These are phyloP conservation scores for Beauveria australis DNA, from an alignment of 2,329 filamentous ascomycete genomes.

Conservation along the genomic window DNA sequence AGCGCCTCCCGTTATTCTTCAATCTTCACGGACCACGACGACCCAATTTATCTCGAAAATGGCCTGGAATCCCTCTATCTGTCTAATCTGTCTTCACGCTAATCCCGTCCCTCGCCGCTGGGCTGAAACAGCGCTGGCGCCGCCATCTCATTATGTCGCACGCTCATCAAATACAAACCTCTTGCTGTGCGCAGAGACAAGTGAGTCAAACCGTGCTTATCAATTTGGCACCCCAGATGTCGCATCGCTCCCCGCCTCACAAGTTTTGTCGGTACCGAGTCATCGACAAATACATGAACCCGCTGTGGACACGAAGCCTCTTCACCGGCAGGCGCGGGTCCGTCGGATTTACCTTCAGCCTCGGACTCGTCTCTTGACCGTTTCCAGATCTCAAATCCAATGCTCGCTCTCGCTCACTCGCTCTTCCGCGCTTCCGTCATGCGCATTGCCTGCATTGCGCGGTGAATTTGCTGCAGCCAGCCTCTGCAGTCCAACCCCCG, in stretches of 20 bases:
- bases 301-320: neutral
- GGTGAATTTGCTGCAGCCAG: too few relatives aligned
- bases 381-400: neutral
- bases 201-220: neutral
- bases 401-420: neutral
- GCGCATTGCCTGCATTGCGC: too few relatives aligned
- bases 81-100: neutral
- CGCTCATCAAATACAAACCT: neutral
- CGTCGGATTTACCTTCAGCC: neutral
- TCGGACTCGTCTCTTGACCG: constrained; percentile 3
- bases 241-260: neutral
- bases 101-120: neutral
- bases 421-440: neutral
- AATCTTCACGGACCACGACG: too few relatives aligned
- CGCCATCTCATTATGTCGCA: neutral
- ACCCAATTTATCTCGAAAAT: too few relatives aligned
- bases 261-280: too few relatives aligned
- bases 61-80: neutral
- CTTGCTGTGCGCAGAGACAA: neutral
- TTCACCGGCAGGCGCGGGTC: neutral
- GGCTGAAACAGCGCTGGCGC: constrained; percentile 7
- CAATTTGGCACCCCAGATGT: neutral
- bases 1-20: neutral
- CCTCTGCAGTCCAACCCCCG: too few relatives aligned
- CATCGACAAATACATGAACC: neutral